Evolutionary conservation across 2,329 filamentous ascomycete genomes (phyloP).

Genomic region (Thielaviopsis populi): DNA sequence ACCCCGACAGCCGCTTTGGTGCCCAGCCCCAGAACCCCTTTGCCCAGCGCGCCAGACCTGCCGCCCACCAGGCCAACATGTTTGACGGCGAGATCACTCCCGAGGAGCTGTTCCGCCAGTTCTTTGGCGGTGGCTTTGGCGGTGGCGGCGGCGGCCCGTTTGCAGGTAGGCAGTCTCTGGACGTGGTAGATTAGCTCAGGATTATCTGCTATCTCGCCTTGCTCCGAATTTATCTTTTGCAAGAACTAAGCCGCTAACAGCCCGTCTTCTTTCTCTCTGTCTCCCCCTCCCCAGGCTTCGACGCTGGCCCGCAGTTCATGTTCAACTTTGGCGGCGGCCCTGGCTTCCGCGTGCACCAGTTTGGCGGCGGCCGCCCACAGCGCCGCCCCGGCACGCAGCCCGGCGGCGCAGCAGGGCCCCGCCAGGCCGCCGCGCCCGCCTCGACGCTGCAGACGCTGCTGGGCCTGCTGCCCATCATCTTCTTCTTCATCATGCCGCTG

Average conservation of each 20-base stretch:
- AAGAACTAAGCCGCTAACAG: no score
- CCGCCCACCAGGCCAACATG: constrained; percentile 35
- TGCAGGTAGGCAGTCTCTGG: constrained; percentile 24
- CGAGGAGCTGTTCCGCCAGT: constrained; percentile 91
- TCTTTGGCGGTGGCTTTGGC: constrained; percentile 73
- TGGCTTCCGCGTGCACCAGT: constrained; percentile 81
- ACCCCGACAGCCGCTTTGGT: constrained; percentile 77
- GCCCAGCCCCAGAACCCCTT: constrained; percentile 46
- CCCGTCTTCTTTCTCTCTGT: background rate
- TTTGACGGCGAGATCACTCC: constrained; percentile 90
- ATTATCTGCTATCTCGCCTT: no score
- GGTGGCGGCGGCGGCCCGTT: constrained; percentile 47
- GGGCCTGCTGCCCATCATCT: constrained; percentile 70
- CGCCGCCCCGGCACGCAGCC: constrained; percentile 52
- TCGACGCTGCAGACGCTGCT: constrained; percentile 46
- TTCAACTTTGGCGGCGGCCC: constrained; percentile 91
- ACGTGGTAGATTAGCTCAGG: no score
- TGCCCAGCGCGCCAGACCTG: constrained; percentile 34
- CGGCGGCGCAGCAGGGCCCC: constrained; percentile 27
- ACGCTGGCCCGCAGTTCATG: constrained; percentile 73
- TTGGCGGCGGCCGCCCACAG: constrained; percentile 61
- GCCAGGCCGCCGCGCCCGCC: constrained; percentile 19
- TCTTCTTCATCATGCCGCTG: constrained; percentile 76
- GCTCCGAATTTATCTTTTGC: no score
- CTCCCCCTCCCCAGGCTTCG: constrained; percentile 37